Percentiles rank a stretch among this genome's conserved stretches.
phyloP scores from a whole-genome alignment of 1,139 yeast species.

The Tardiomyces digboiensis region DNA sequence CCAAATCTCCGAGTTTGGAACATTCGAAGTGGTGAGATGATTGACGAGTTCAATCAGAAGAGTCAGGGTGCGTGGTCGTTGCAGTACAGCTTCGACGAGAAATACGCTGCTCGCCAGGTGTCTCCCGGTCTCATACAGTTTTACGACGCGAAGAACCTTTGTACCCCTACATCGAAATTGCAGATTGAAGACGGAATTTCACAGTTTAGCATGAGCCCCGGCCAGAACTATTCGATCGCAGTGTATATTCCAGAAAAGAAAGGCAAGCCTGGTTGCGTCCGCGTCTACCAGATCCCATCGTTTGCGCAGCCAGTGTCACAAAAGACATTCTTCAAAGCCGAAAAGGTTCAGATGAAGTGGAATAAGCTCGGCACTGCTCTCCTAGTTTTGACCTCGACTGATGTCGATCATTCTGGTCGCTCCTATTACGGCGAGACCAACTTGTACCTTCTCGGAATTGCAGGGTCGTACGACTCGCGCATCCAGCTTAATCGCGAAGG shows the following conservation, averaged over 20 bases:
- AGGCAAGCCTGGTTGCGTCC: slow-evolving; percentile 75
- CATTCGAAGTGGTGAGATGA: slow-evolving; percentile 37
- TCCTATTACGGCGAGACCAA: slow-evolving; percentile 97
- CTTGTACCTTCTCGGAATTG: slow-evolving; percentile 80
- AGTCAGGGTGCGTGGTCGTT: slow-evolving; percentile 85
- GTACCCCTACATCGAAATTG: slow-evolving; percentile 52
- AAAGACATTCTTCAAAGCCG: slow-evolving; percentile 93
- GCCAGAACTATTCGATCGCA: slow-evolving; percentile 86
- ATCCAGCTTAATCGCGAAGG: slow-evolving; percentile 87
- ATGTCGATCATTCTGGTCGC: slow-evolving; percentile 89
- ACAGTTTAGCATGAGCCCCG: slow-evolving; percentile 70
- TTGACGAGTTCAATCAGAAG: slow-evolving; percentile 66
- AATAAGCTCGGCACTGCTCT: slow-evolving; percentile 90
- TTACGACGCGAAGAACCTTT: slow-evolving; percentile 45
- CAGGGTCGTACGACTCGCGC: slow-evolving; percentile 87
- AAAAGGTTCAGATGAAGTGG: slow-evolving; percentile 89
- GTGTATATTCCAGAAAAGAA: slow-evolving; percentile 79
- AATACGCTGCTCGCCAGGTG: slow-evolving; percentile 54
- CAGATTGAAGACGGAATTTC: slow-evolving; percentile 48
- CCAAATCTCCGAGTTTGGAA: slow-evolving; percentile 75
- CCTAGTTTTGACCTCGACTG: slow-evolving; percentile 89
- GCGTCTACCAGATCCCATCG: slow-evolving; percentile 65
- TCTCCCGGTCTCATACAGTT: slow-evolving; percentile 60
- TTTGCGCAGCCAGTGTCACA: slow-evolving; percentile 75
- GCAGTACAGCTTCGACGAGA: slow-evolving; percentile 76